Percentiles rank a stretch among this genome's conserved stretches.
Evolutionary conservation across 2,329 filamentous ascomycete species (phyloP).

Genomic region (Hypoxylon sp.): DNA sequence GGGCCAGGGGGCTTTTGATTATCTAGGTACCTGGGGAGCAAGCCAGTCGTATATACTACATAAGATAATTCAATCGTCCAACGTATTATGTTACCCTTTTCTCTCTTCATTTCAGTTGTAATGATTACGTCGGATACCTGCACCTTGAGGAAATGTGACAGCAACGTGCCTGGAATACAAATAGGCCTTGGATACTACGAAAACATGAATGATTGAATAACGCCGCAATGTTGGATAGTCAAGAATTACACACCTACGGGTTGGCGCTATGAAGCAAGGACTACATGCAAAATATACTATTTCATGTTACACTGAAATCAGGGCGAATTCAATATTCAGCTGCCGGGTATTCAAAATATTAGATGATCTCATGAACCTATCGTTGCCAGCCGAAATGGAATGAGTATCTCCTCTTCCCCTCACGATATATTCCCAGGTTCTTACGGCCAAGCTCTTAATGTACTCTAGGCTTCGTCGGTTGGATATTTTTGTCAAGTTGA

Average conservation of each 20-base stretch:
- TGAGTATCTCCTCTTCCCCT: conserved; percentile 13
- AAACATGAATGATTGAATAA: too few species aligned
- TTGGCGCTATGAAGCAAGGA: background rate
- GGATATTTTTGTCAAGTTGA: background rate
- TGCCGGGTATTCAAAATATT: conserved; percentile 31
- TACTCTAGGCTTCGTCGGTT: conserved; percentile 1
- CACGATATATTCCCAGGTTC: conserved; percentile 4
- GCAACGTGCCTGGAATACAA: too few species aligned
- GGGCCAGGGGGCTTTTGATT: background rate
- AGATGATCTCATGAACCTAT: conserved; percentile 34
- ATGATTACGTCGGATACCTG: background rate
- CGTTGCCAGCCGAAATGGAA: conserved; percentile 40
- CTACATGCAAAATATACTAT: background rate
- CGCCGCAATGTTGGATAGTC: too few species aligned
- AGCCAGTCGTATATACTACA: conserved; percentile 4
- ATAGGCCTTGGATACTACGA: too few species aligned
- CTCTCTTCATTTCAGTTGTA: background rate
- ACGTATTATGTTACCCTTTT: background rate
- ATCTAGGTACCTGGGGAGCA: background rate
- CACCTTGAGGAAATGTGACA: too few species aligned
- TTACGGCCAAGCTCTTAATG: background rate
- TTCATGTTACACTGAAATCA: conserved; percentile 5
- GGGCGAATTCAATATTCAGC: conserved; percentile 12
- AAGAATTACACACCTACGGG: background rate
- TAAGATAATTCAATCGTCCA: conserved; percentile 29